Base-by-base conservation (phyloP, 805 yeast genomes). In the Kregervanrija pseudodelftensis region DNA sequence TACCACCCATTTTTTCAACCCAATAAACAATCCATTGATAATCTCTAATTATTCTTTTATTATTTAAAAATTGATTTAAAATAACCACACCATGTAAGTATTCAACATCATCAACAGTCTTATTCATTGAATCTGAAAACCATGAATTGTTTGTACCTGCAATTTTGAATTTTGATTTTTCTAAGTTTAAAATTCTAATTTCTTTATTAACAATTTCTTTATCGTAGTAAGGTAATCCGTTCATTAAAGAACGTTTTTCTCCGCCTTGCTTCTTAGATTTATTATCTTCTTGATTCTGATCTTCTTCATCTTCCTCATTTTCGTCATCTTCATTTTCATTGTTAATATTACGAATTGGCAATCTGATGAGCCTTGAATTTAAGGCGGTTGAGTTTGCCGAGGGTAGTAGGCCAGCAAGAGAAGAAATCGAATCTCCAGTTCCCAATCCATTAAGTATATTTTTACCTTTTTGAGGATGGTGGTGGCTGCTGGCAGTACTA, bases 21-120 rank as follows among this genome's bases (percentile, higher is more conserved):
- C 72, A 77, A 49, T 72, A 77, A 51, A 63, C 64, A 16, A 57
- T 51, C 82, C 82, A 77, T 55, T 69, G 77, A 39, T 61, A 65
- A 28, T 63, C 59, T 50, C 80, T 61, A 30, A 67, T 52, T 5
- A 63, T 54, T 43, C 80, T 56, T 12, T 69, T 67, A 40, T 64
- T 64, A 48, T 69, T 68, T 38, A 75, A 50, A 33, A 72, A 68
- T 37, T 67, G 67, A 51, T 74, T 74, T 15, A 71, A 49, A 30
- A 70, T 69, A 30, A 75, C 73, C 8, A 70, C 61, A 36, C 77
- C 76, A 47, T 76, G 81, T 7, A 67, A 49, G 49, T 72, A 71
- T 49, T 76, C 80, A 32, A 75, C 55, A 49, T 73, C 76, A 45
- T 62, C 69, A 16, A 76, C 59, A 30, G 68, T 60, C 49, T 67